These are phyloP conservation scores for Protea cynaroides DNA, from an alignment of 164 flowering plant species.

Conservation along the genomic window DNA sequence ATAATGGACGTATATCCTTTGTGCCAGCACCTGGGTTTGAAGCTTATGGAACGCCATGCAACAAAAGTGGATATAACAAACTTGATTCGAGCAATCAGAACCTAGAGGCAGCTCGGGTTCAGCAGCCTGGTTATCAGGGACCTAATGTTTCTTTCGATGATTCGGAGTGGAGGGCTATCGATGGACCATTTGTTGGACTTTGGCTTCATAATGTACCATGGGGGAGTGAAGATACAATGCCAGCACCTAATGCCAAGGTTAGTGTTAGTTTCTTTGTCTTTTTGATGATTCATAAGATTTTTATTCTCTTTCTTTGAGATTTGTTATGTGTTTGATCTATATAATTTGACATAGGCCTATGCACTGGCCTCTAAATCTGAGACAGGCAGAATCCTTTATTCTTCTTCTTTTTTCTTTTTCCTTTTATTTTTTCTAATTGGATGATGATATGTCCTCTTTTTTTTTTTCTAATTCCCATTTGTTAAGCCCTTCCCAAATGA, in stretches of 20 bases:
- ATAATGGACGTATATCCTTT: constrained; percentile 68
- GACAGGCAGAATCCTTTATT: no score
- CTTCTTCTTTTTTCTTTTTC: no score
- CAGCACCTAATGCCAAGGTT: constrained; percentile 95
- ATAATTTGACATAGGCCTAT: neutral
- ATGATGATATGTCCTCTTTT: no score
- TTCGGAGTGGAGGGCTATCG: constrained; percentile 61
- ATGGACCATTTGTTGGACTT: constrained; percentile 86
- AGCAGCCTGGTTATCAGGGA: constrained; percentile 48
- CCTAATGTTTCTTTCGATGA: constrained; percentile 36
- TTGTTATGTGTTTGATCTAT: neutral
- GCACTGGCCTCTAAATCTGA: neutral
- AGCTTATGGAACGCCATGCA: constrained; percentile 49
- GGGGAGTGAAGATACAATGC: constrained; percentile 73
- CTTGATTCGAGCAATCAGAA: constrained; percentile 11
- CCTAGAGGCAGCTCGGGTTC: constrained; percentile 24
- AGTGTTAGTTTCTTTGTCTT: constrained; percentile 3
- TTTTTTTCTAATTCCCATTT: no score
- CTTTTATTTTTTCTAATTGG: no score
- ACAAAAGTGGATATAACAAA: constrained; percentile 14
- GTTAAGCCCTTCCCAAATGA: no score
- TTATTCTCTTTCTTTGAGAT: neutral
- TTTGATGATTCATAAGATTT: neutral
- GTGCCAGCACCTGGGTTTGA: constrained; percentile 96
- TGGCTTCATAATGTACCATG: constrained; percentile 99